Evolutionary conservation across 352 stramenopile genomes (phyloP).

Genomic region (Globisporangium uncinulatum): DNA sequence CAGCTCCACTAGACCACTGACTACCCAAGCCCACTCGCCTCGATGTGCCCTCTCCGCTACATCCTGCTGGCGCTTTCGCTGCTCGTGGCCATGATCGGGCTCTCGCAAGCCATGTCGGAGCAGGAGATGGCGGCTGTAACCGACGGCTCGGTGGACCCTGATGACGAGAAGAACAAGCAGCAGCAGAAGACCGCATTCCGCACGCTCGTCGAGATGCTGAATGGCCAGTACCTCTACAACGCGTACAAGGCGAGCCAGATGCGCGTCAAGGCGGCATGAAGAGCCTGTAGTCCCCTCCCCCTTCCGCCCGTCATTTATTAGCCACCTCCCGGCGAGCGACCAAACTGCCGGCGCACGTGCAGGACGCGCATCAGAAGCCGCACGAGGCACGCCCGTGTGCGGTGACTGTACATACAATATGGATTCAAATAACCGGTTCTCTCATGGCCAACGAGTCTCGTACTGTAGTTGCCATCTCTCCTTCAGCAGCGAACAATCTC

Average conservation of each 20-base stretch:
- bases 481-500: too few species aligned
- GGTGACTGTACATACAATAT: too few species aligned
- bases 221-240: slow-evolving; percentile 85
- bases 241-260: slow-evolving; percentile 60
- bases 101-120: slow-evolving; percentile 74
- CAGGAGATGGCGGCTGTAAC: slow-evolving; percentile 51
- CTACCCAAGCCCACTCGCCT: background rate
- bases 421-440: too few species aligned
- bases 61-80: slow-evolving; percentile 81
- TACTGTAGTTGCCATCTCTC: too few species aligned
- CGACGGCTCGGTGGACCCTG: slow-evolving; percentile 52
- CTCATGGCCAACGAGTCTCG: too few species aligned
- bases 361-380: too few species aligned
- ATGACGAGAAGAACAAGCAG: slow-evolving; percentile 45
- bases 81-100: slow-evolving; percentile 76
- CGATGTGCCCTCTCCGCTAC: slow-evolving; percentile 85
- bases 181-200: slow-evolving; percentile 51
- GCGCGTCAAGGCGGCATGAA: slow-evolving; percentile 53
- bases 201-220: slow-evolving; percentile 85
- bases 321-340: background rate
- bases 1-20: too few species aligned
- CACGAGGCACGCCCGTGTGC: too few species aligned
- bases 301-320: slow-evolving; percentile 9
- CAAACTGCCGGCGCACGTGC: background rate
- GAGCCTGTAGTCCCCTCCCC: background rate